These are phyloP conservation scores for Eimeria praecox DNA, from an alignment of 169 alveolate species.

Conservation along the genomic window DNA sequence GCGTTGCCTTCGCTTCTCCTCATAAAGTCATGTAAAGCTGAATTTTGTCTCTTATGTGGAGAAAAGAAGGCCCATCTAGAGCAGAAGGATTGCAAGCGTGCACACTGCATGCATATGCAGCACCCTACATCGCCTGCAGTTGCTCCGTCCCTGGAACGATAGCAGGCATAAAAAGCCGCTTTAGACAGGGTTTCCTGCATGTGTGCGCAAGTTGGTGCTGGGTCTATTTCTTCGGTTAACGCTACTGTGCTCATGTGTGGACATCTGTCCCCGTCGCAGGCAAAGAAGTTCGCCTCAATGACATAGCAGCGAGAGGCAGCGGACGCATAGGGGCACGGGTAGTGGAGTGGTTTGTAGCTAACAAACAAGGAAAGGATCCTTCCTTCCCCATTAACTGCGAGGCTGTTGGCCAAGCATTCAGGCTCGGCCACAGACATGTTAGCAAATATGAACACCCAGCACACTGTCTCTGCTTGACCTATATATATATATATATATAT, in stretches of 20 bases:
- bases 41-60: not conserved
- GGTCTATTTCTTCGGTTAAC: not conserved
- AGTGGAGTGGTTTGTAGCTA: conserved; percentile 73
- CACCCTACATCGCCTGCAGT: no score
- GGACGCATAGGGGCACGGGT: conserved; percentile 38
- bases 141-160: no score
- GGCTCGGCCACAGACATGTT: conserved; percentile 56
- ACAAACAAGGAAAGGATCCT: conserved; percentile 63
- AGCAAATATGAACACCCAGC: not conserved
- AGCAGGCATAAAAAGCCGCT: no score
- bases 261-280: conserved; percentile 10
- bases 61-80: not conserved
- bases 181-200: no score
- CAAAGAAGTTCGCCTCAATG: conserved; percentile 49
- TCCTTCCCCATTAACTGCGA: conserved; percentile 32
- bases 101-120: not conserved
- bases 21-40: no score
- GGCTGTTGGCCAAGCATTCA: conserved; percentile 10
- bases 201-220: no score
- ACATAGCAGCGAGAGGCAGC: conserved; percentile 38
- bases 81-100: not conserved
- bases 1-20: no score
- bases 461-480: not conserved
- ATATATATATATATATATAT: not conserved
- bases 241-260: not conserved